A percentile compares a stretch with the other conserved stretches of the same genome.
phyloP scores from a whole-genome alignment of 2,329 filamentous ascomycete genomes.

The Botrytis paeoniae region DNA sequence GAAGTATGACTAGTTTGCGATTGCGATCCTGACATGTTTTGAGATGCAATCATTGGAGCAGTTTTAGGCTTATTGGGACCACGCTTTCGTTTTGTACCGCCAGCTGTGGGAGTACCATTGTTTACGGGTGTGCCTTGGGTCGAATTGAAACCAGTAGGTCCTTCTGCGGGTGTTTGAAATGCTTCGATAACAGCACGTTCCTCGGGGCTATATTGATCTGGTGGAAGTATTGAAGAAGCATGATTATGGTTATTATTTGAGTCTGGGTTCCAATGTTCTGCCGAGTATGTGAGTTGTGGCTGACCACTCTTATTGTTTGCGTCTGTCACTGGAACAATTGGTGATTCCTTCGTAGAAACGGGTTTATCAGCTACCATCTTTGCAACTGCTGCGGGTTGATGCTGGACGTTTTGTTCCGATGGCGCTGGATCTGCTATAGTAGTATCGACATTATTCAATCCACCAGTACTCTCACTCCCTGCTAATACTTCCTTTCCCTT shows the following conservation, averaged over 20 bases:
- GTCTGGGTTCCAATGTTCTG: constrained; percentile 31
- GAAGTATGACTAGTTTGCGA: constrained; percentile 15
- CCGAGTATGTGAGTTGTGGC: constrained; percentile 25
- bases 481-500: constrained; percentile 34
- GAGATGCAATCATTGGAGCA: constrained; percentile 19
- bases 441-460: background rate
- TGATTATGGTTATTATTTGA: constrained; percentile 22
- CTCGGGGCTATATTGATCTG: constrained; percentile 36
- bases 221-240: constrained; percentile 17
- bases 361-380: constrained; percentile 22
- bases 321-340: constrained; percentile 16
- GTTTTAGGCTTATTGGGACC: constrained; percentile 32
- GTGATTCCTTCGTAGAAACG: constrained; percentile 20
- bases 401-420: constrained; percentile 24
- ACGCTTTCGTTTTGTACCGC: constrained; percentile 32
- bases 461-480: constrained; percentile 11
- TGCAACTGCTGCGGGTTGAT: constrained; percentile 25
- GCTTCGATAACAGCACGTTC: constrained; percentile 38
- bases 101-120: constrained; percentile 22
- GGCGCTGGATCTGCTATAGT: constrained; percentile 20
- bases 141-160: constrained; percentile 25
- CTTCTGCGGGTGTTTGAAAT: constrained; percentile 28
- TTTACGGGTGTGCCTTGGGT: constrained; percentile 28
- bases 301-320: constrained; percentile 39
- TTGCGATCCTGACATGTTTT: constrained; percentile 21